Evolutionary conservation across 129 eudicot species (phyloP), one percentile per base, ranked within the genome.

Genomic region (Chrysanthemum seticuspe): DNA sequence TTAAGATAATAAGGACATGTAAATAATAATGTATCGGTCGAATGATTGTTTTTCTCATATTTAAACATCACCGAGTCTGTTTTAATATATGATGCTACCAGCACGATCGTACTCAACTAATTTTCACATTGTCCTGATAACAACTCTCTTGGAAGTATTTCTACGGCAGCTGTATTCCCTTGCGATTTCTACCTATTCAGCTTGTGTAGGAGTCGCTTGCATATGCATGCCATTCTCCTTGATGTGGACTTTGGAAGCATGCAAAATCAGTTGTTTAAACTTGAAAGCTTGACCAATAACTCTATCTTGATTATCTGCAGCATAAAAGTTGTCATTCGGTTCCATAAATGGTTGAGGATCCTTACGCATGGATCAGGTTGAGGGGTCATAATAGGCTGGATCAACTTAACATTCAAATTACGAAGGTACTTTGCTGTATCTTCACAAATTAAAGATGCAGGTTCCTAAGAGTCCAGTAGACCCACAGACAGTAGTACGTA

Each of bases 191-290:
- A n/a, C n/a, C n/a, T n/a, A n/a, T 65, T 89, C 98, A 57, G 96
- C 96, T 76, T 92, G 98, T 14, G 98, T 89, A 12, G 98, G 98
- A 66, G 96, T 92, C 13, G 96, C 96, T 87, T 92, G 98, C 95
- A 89, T 87, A 73, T 89, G 98, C 62, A 92, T 90, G 68, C 89
- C 96, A 62, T 85, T 90, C 12, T 95, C 96, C 79, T 92, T 92
- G 52, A 89, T 95, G 82, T 89, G 89, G 48, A 96, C 95, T 63
- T 89, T 96, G 91, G 87, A 92, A 25, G 98, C 95, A 84, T 87
- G 98, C 16, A 89, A 76, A 52, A 89, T 85, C 14, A 92, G 81
- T 83, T 89, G 90, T 78, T 92, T 92, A 78, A 92, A 92, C 82
- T 92, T 95, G 90, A 92, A 80, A 18, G 98, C 95, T 80, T 92